phyloP scores from a whole-genome alignment of 495 filamentous ascomycete species.

The Haplographium delicatum region DNA sequence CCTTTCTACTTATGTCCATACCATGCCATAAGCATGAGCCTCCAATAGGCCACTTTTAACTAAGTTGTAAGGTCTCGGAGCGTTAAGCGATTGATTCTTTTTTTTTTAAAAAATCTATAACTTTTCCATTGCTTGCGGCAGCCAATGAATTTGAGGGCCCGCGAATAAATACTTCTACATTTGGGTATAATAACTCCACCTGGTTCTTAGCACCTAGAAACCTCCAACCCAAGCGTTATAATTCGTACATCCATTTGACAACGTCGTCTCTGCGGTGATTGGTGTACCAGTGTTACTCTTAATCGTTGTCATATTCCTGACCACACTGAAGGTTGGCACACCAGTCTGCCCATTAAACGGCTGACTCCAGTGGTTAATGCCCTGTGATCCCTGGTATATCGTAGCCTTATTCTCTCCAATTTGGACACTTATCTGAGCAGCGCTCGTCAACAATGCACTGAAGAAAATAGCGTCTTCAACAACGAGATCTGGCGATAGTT shows the following conservation, averaged over 20 bases:
- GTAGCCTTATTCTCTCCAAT: slow-evolving; percentile 9
- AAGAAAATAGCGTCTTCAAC: slow-evolving; percentile 22
- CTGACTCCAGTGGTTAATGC: slow-evolving; percentile 24
- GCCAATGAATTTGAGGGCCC: no score
- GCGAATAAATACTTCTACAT: no score
- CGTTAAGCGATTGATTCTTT: no score
- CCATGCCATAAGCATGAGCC: no score
- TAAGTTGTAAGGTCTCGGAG: no score
- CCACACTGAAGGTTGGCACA: slow-evolving; percentile 7
- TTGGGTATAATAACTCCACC: no score
- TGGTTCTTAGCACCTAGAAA: no score
- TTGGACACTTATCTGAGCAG: slow-evolving; percentile 13
- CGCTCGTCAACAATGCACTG: slow-evolving; percentile 15
- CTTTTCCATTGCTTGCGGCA: no score
- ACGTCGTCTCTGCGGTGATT: slow-evolving; percentile 11
- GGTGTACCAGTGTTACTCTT: slow-evolving; percentile 6
- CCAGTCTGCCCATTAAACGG: slow-evolving; percentile 19
- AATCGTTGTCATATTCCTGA: slow-evolving; percentile 9
- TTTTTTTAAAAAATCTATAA: no score
- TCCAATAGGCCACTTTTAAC: no score
- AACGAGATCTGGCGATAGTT: slow-evolving; percentile 8
- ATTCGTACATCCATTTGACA: slow-evolving; percentile 21
- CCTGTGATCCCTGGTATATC: slow-evolving; percentile 4
- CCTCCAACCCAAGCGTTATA: slow-evolving; percentile 26
- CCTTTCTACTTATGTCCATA: no score